A percentile compares a stretch with the other conserved stretches of the same genome.
phyloP scores from a whole-genome alignment of 345 rosid genomes.

The Passiflora organensis region DNA sequence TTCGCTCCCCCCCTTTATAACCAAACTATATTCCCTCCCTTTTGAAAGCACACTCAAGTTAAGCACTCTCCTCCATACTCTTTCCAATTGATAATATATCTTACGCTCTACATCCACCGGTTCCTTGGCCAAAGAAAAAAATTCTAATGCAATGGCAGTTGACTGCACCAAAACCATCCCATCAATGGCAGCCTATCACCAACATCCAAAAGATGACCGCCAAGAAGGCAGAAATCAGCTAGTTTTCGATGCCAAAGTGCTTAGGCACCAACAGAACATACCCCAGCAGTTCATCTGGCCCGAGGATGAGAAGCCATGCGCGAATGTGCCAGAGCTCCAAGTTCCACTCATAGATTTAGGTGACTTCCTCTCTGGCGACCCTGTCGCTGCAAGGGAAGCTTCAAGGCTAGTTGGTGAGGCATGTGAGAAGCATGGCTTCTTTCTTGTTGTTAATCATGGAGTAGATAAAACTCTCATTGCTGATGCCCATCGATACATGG shows the following conservation, averaged over 20 bases:
- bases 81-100: too few relatives aligned
- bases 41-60: too few relatives aligned
- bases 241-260: neutral
- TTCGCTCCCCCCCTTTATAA: neutral
- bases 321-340: conserved; percentile 5
- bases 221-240: neutral
- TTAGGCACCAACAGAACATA: conserved; percentile 20
- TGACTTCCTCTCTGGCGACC: conserved; percentile 11
- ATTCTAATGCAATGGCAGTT: conserved; percentile 30
- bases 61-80: too few relatives aligned
- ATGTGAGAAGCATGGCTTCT: conserved; percentile 15
- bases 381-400: conserved; percentile 7
- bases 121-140: neutral
- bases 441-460: conserved; percentile 17
- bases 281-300: conserved; percentile 14
- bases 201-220: conserved; percentile 19
- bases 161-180: conserved; percentile 21
- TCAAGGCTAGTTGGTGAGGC: conserved; percentile 12
- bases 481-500: conserved; percentile 17
- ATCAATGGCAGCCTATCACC: conserved; percentile 7
- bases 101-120: neutral
- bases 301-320: neutral
- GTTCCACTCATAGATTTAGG: conserved; percentile 15
- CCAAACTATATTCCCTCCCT: neutral
- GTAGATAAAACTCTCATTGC: conserved; percentile 1